Evolutionary conservation across 2,329 filamentous ascomycete species (phyloP), one percentile per base, ranked within the genome.

Genomic region (Kalaharituber pfeilii): DNA sequence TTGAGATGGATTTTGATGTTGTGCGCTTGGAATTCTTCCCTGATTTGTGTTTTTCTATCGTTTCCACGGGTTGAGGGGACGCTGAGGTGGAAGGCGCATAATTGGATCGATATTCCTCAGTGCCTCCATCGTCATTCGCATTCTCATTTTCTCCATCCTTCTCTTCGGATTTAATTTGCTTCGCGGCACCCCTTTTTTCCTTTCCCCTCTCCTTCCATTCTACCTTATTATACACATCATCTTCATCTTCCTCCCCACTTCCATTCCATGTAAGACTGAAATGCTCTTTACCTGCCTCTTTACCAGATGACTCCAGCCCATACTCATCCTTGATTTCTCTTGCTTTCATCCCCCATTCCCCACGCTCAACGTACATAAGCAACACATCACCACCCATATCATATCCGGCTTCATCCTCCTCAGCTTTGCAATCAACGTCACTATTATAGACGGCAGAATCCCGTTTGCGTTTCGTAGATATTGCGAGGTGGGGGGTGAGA

Each of bases 261-360:
- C n/a, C n/a, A n/a, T 56, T 5, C 49, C 44, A 18, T 53, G 62
- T 62, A 61, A 54, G 61, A 62, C 51, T 39, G 54, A 62, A 58
- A 65, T 59, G 64, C 63, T 60, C 49, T 49, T 53, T 55, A 44
- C 18, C 27, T 53, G 53, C 54, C 53, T 55, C 55, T 55, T 52
- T 57, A 53, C 52, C 52, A 52, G n/a, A n/a, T n/a, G n/a, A n/a
- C n/a, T n/a, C n/a, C n/a, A n/a, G n/a, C n/a, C n/a, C n/a, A n/a
- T n/a, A n/a, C n/a, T n/a, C n/a, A n/a, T n/a, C n/a, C n/a, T n/a
- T n/a, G n/a, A n/a, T n/a, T n/a, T n/a, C n/a, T n/a, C n/a, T n/a
- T n/a, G n/a, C n/a, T n/a, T n/a, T n/a, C n/a, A n/a, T n/a, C n/a
- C n/a, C n/a, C n/a, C n/a, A n/a, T n/a, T n/a, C n/a, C n/a, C n/a